A percentile compares a stretch with the other conserved stretches of the same genome.
Evolutionary conservation across 164 flowering plant genomes (phyloP).

Genomic region (Vitis rupestris): DNA sequence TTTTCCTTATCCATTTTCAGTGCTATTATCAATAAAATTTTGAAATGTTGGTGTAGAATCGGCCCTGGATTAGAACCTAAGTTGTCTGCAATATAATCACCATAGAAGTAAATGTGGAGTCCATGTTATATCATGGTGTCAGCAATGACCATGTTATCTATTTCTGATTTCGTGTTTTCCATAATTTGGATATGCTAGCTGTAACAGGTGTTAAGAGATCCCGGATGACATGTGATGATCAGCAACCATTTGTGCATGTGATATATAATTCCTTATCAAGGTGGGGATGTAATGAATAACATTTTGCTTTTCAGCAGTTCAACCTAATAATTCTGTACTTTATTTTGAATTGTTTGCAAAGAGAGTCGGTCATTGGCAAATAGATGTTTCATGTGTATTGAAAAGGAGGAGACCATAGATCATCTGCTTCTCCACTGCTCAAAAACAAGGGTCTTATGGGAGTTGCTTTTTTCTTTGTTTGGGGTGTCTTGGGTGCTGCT

Average conservation of each 20-base stretch:
- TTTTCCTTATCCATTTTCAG: neutral
- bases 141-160: neutral
- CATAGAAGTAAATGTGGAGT: neutral
- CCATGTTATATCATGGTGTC: neutral
- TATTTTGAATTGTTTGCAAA: neutral
- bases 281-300: neutral
- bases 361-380: neutral
- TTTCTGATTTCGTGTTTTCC: neutral
- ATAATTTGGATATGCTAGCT: slow-evolving; percentile 7
- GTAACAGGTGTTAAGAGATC: slow-evolving; percentile 10
- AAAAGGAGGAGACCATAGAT: too few species aligned
- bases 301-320: neutral
- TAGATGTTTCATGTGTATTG: too few species aligned
- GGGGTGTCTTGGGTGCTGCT: too few species aligned
- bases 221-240: neutral
- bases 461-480: too few species aligned
- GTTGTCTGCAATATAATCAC: neutral
- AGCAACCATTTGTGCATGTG: slow-evolving; percentile 9
- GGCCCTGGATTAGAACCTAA: neutral
- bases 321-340: neutral
- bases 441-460: too few species aligned
- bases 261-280: slow-evolving; percentile 9
- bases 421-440: too few species aligned
- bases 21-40: neutral
- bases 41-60: neutral